A percentile compares a stretch with the other conserved stretches of the same genome.
Evolutionary conservation across 1,139 yeast genomes (phyloP).

Genomic region (Ashbya aceris): DNA sequence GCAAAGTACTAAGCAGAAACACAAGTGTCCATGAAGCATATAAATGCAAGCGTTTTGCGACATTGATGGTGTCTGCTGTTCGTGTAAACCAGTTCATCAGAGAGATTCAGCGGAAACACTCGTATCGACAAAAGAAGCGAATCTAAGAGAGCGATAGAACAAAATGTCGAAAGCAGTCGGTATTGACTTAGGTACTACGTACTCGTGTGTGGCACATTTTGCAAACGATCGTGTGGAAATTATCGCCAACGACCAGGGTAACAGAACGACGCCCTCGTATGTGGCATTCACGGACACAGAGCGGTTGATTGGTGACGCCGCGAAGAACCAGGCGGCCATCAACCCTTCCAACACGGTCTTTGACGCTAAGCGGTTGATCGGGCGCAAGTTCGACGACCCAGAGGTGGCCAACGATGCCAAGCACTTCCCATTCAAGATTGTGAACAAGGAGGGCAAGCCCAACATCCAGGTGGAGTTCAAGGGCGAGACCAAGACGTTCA

Average conservation of each 20-base stretch:
- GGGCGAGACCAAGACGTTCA: conserved; percentile 55
- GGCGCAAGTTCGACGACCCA: conserved; percentile 51
- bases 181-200: conserved; percentile 79
- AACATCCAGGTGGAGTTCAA: conserved; percentile 52
- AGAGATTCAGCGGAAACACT: no score
- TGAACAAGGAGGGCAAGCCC: conserved; percentile 52
- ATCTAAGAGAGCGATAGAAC: neutral
- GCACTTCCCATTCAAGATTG: conserved; percentile 56
- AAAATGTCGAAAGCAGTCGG: conserved; percentile 66
- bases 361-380: conserved; percentile 62
- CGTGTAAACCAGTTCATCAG: no score
- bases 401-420: conserved; percentile 50
- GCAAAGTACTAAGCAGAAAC: no score
- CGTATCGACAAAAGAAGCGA: neutral
- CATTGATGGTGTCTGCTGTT: no score
- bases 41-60: no score
- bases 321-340: conserved; percentile 65
- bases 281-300: conserved; percentile 62
- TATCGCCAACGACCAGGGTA: conserved; percentile 64
- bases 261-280: conserved; percentile 62
- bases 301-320: conserved; percentile 63
- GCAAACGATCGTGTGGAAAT: conserved; percentile 65
- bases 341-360: conserved; percentile 58
- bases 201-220: conserved; percentile 74
- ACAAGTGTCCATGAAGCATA: no score